Evolutionary conservation across 176 grass and related monocot genomes (phyloP).

Genomic region (Oryza longistaminata): DNA sequence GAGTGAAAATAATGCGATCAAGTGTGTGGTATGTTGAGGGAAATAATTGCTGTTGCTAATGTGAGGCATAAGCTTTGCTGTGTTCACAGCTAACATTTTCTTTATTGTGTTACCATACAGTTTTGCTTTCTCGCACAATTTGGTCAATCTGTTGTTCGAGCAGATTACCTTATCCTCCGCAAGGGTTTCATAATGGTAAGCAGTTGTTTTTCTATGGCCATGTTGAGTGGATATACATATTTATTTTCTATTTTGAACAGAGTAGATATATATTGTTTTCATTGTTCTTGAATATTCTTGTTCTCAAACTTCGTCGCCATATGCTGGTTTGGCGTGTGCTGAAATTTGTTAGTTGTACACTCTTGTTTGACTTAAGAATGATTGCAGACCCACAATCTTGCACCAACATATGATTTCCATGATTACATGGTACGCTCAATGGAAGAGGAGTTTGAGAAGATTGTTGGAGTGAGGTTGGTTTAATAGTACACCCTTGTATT

Average conservation of each 20-base stretch:
- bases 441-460: constrained; percentile 98
- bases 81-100: not conserved
- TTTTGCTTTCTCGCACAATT: constrained; percentile 93
- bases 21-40: constrained; percentile 75
- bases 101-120: constrained; percentile 45
- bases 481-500: not conserved
- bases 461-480: constrained; percentile 94
- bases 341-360: not conserved
- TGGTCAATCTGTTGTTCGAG: constrained; percentile 88
- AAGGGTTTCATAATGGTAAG: constrained; percentile 92
- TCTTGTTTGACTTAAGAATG: constrained; percentile 39
- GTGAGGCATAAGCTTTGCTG: constrained; percentile 14
- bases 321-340: not conserved
- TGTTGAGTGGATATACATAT: constrained; percentile 8
- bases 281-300: constrained; percentile 17
- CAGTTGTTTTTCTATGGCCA: not conserved
- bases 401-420: constrained; percentile 82
- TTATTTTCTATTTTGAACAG: not conserved
- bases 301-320: not conserved
- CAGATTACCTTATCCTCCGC: constrained; percentile 93
- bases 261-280: constrained; percentile 10
- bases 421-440: constrained; percentile 94
- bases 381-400: constrained; percentile 87
- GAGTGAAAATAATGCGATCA: constrained; percentile 70
- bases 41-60: constrained; percentile 18